A percentile compares a stretch with the other conserved stretches of the same genome.
phyloP scores from a whole-genome alignment of 2,329 filamentous ascomycete species.

The Scytalidium sp. region DNA sequence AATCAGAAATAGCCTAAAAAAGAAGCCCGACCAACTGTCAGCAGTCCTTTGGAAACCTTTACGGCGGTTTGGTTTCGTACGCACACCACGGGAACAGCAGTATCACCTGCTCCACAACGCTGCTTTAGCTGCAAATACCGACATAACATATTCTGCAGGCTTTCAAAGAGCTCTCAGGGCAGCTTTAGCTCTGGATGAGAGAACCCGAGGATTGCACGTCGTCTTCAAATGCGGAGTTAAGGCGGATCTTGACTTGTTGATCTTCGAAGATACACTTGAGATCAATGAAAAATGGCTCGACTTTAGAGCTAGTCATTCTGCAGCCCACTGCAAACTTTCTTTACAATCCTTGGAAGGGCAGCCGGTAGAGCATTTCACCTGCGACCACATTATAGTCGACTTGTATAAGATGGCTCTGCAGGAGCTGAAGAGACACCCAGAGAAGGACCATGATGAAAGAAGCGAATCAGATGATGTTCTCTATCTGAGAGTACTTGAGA shows the following conservation, averaged over 20 bases:
- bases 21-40: slow-evolving; percentile 6
- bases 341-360: neutral
- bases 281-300: slow-evolving; percentile 24
- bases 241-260: slow-evolving; percentile 15
- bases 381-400: slow-evolving; percentile 10
- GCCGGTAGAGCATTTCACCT: slow-evolving; percentile 4
- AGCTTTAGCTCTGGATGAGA: slow-evolving; percentile 14
- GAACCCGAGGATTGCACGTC: slow-evolving; percentile 10
- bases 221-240: slow-evolving; percentile 15
- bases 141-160: slow-evolving; percentile 12
- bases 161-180: slow-evolving; percentile 15
- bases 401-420: slow-evolving; percentile 4
- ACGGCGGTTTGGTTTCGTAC: neutral
- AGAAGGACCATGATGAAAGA: neutral
- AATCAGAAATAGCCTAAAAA: slow-evolving; percentile 13
- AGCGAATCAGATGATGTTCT: neutral
- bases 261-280: slow-evolving; percentile 7
- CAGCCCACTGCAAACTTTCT: slow-evolving; percentile 5
- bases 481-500: slow-evolving; percentile 4
- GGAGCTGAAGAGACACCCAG: neutral
- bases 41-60: slow-evolving; percentile 10
- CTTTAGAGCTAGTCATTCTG: slow-evolving; percentile 12
- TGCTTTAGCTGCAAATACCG: neutral
- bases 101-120: slow-evolving; percentile 12
- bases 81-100: slow-evolving; percentile 10